Evolutionary conservation across 2,329 filamentous ascomycete genomes (phyloP).

Genomic region (Malbranchea cinnamomea): DNA sequence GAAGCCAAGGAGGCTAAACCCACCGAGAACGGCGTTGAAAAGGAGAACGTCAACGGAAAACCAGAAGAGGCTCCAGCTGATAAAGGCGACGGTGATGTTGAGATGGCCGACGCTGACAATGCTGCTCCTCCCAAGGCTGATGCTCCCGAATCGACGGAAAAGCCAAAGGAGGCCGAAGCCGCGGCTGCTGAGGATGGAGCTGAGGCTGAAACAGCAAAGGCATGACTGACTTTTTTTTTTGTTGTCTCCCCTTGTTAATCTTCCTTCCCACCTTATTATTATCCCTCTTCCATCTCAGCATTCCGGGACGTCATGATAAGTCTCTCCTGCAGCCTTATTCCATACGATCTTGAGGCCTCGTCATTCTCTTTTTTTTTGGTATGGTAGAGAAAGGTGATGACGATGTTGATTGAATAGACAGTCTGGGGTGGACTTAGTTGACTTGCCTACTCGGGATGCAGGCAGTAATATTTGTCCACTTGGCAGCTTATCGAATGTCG

Average conservation of each 20-base stretch:
- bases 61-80: slow-evolving; percentile 20
- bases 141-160: slow-evolving; percentile 7
- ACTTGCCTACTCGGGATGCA: too few species aligned
- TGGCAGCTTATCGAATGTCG: too few species aligned
- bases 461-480: too few species aligned
- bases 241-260: slow-evolving; percentile 5
- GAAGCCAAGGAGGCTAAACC: slow-evolving; percentile 11
- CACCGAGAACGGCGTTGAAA: slow-evolving; percentile 27
- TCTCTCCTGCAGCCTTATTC: too few species aligned
- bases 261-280: too few species aligned
- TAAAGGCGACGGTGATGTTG: slow-evolving; percentile 16
- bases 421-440: too few species aligned
- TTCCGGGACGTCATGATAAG: too few species aligned
- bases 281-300: too few species aligned
- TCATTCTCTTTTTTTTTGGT: too few species aligned
- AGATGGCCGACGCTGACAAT: slow-evolving; percentile 20
- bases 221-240: slow-evolving; percentile 5
- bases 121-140: slow-evolving; percentile 16
- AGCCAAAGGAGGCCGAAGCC: slow-evolving; percentile 13
- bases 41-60: slow-evolving; percentile 15
- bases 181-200: slow-evolving; percentile 16
- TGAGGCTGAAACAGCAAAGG: slow-evolving; percentile 4
- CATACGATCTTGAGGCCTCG: too few species aligned
- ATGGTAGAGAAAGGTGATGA: too few species aligned
- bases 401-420: too few species aligned